Base-by-base conservation (phyloP, 331 rosid species). In the Erythrophleum ivorense region DNA sequence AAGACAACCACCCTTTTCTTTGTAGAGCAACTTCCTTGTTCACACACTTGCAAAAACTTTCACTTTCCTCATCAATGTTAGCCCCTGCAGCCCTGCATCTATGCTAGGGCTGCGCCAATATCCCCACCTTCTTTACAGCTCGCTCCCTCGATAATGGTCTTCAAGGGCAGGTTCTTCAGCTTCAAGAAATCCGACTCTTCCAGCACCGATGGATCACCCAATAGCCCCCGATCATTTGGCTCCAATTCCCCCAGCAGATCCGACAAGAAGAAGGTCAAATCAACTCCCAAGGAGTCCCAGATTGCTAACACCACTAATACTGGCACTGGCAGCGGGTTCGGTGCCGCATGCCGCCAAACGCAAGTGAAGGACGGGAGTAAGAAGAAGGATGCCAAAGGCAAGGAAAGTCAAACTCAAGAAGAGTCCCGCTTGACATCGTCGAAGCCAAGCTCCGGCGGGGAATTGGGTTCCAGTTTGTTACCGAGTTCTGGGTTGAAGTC, bases 101-200 rank as follows among this genome's bases (percentile, higher is more conserved):
- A 82, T 76, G 92, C 86, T 92, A 75, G 89, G 86, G 87, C 86
- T 88, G 84, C 87, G 6, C 50, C 83, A 46, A 45, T 59, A 53
- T 11, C 60, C 34, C 75, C 34, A 75, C 38, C 73, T 53, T 48
- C 9, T 18, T 8, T 24, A 6, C 6, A 6, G 10, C 34, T n/a
- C 12, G 3, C 15, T 80, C 34, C 48, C 7, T 12, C 15, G 43
- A 68, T 24, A 89, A 95, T 96, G 99, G 99, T 93, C 70, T 96
- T 96, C 90, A 96, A 90, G 69, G 99, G 97, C 19, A 90, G 99
- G 70, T 96, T 96, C 89, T 96, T 96, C 88, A 93, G 95, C 75
- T 91, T 94, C 65, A 96, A 92, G 88, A 92, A 90, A 84, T 92
- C 97, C 31, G 97, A 92, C 81, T 86, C 98, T 67, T 90, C 98